Base-by-base conservation (phyloP, 163 green algal species). In the Chlamydomonas reinhardtii region DNA sequence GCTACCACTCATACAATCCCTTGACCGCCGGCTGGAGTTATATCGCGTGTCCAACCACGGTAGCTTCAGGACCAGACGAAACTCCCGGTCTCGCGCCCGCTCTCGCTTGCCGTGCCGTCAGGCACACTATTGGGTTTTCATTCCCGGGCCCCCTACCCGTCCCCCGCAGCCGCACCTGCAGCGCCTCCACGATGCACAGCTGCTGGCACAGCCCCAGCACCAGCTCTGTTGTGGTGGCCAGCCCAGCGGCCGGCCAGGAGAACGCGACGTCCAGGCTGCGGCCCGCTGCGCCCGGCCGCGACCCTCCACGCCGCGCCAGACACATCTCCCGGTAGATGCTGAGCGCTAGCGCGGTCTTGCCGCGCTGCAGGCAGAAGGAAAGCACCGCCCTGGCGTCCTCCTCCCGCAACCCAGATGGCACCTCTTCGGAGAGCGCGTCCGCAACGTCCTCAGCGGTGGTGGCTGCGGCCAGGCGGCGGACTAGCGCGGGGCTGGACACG, bases 241-340 rank as follows among this genome's bases (percentile, higher is more conserved):
- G 73, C 15, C 83, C 91, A 27, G 94, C 89, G 2, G 90, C 48
- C 16, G 95, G 95, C 94, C 94, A 98, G 25, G 76, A 27, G 16
- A 85, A 79, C 29, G 70, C 32, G 4, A 79, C 80, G 70, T 86
- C 80, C 69, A 86, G 27, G 4, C 54, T 73, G 29, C 66, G 68
- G 16, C 34, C 83, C 35, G 71, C 76, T 12, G 17, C 24, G 17
- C 52, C 59, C 20, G n/a, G 25, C 29, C 32, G 29, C 72, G 56
- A 14, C 54, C 79, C 79, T 1, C 70, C 80, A 25, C 83, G 81
- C 15, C 83, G 74, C 15, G 88, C 84, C 16, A 48, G 16, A 79
- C 90, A 88, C 93, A 97, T 95, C 32, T 91, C 89, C n/a, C 83
- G 48, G 66, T 96, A 95, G 1, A 97, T 73, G 12, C 88, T 92